Evolutionary conservation across 2,329 filamentous ascomycete genomes (phyloP).

Genomic region (Trichophyton mentagrophytes): DNA sequence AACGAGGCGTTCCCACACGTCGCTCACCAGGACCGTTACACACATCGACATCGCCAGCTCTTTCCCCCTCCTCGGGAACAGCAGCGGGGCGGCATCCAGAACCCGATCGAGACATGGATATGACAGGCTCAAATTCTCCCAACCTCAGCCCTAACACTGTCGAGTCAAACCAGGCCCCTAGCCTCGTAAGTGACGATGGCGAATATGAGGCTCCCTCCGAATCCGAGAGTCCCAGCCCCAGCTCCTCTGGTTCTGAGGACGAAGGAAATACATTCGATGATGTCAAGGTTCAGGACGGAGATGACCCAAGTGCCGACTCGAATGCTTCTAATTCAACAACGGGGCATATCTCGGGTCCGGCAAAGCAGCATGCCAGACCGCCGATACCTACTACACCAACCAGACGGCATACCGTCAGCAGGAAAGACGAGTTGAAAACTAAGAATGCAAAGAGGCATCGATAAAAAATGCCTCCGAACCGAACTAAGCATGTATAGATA

Average conservation of each 20-base stretch:
- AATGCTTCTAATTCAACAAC: slow-evolving; percentile 21
- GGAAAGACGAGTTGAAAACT: slow-evolving; percentile 19
- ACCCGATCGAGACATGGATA: slow-evolving; percentile 36
- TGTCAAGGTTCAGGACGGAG: slow-evolving; percentile 36
- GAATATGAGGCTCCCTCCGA: slow-evolving; percentile 59
- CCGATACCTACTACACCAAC: slow-evolving; percentile 23
- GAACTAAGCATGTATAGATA: too few species aligned
- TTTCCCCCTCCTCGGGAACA: slow-evolving; percentile 17
- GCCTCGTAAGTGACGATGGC: slow-evolving; percentile 61
- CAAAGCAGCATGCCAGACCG: slow-evolving; percentile 18
- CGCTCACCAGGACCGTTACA: slow-evolving; percentile 31
- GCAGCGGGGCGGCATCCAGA: not conserved
- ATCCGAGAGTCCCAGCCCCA: slow-evolving; percentile 44
- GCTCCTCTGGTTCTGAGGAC: slow-evolving; percentile 39
- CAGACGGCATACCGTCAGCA: slow-evolving; percentile 15
- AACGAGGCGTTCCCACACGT: slow-evolving; percentile 24
- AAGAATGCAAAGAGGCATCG: slow-evolving; percentile 13
- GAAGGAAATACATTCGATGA: slow-evolving; percentile 38
- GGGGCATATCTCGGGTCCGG: slow-evolving; percentile 23
- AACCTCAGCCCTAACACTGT: slow-evolving; percentile 58
- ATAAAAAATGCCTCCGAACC: not conserved
- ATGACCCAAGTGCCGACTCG: slow-evolving; percentile 22
- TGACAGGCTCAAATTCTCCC: slow-evolving; percentile 23
- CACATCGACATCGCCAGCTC: slow-evolving; percentile 25
- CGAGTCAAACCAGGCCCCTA: slow-evolving; percentile 63